phyloP scores from a whole-genome alignment of 1,139 yeast genomes.

The Torulaspora pretoriensis region DNA sequence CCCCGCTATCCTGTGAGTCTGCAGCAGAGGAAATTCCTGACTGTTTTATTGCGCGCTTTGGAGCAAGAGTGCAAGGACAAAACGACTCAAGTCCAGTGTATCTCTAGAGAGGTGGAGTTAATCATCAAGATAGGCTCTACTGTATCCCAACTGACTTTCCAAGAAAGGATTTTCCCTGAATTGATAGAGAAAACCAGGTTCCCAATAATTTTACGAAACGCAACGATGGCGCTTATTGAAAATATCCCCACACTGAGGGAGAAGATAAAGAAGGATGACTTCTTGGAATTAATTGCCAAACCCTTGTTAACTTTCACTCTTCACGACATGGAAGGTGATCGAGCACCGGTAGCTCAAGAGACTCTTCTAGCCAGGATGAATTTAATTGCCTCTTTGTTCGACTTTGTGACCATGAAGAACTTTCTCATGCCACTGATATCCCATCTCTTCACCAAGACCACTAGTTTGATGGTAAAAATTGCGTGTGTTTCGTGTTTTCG shows the following conservation, averaged over 20 bases:
- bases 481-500: conserved; percentile 65
- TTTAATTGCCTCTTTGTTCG: conserved; percentile 48
- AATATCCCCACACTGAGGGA: conserved; percentile 50
- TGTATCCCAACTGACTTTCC: conserved; percentile 72
- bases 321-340: conserved; percentile 22
- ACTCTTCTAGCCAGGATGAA: conserved; percentile 47
- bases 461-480: conserved; percentile 71
- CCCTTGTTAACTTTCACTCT: conserved; percentile 31
- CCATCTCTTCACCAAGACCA: conserved; percentile 74
- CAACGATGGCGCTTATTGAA: conserved; percentile 52
- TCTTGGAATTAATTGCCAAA: conserved; percentile 41
- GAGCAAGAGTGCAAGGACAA: conserved; percentile 32
- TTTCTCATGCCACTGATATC: conserved; percentile 69
- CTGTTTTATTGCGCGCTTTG: conserved; percentile 53
- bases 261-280: conserved; percentile 44
- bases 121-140: conserved; percentile 61
- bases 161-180: conserved; percentile 60
- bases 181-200: conserved; percentile 34
- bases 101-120: conserved; percentile 54
- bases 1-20: conserved; percentile 68
- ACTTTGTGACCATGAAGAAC: conserved; percentile 70
- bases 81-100: conserved; percentile 43
- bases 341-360: conserved; percentile 49
- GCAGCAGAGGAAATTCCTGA: conserved; percentile 68
- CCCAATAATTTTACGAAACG: conserved; percentile 44